Conservation (phyloP, 2,329 filamentous ascomycete species). For the Paecilomyces sp. region DNA sequence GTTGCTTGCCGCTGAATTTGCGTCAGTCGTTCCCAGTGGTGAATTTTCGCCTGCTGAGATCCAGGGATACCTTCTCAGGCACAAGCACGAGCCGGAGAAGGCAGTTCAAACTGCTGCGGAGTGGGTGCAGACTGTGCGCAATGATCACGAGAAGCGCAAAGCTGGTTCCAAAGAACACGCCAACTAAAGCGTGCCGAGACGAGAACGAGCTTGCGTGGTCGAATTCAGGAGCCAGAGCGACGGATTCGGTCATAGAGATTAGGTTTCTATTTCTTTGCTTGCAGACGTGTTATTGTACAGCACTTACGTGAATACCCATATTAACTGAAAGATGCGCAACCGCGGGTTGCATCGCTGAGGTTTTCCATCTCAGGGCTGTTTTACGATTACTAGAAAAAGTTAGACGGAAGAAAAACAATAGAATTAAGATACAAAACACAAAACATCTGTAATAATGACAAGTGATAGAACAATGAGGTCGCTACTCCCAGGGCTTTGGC, state of each 20-base stretch:
- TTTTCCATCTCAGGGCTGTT: not conserved
- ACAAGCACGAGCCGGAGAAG: slow-evolving; percentile 23
- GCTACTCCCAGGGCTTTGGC: too few species aligned
- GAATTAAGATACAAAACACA: not conserved
- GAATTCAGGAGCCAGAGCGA: not conserved
- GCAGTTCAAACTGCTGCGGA: slow-evolving; percentile 22
- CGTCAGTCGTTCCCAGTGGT: slow-evolving; percentile 20
- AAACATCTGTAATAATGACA: not conserved
- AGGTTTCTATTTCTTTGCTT: not conserved
- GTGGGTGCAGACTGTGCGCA: slow-evolving; percentile 21
- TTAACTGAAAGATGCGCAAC: not conserved
- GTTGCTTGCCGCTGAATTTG: slow-evolving; percentile 22
- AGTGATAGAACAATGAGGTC: not conserved
- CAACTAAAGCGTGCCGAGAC: not conserved
- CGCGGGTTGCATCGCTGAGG: not conserved
- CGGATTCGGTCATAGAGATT: not conserved
- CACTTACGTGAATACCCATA: not conserved
- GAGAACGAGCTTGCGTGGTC: too few species aligned
- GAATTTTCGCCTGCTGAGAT: slow-evolving; percentile 35
- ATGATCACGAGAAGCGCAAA: slow-evolving; percentile 15
- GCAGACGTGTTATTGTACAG: not conserved
- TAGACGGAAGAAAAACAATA: not conserved
- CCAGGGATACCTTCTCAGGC: slow-evolving; percentile 32
- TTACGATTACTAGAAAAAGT: not conserved
- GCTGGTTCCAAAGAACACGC: not conserved